Evolutionary conservation across 2,329 filamentous ascomycete genomes (phyloP).

Genomic region (Fusarium sp.): DNA sequence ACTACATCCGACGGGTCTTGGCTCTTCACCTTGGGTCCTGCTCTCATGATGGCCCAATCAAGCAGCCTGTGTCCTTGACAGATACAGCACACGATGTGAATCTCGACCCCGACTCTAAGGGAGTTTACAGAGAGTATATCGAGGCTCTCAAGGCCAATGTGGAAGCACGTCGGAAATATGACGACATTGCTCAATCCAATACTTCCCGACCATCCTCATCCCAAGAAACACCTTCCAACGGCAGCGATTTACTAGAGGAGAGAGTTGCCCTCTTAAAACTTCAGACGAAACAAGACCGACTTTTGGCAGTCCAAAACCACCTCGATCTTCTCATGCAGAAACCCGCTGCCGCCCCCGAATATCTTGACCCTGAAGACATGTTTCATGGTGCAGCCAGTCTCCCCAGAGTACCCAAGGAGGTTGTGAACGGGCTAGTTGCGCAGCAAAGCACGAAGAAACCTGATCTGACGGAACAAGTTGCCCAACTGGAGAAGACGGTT

Average conservation of each 20-base stretch:
- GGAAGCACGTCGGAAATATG: slow-evolving; percentile 59
- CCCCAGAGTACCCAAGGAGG: slow-evolving; percentile 60
- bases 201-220: slow-evolving; percentile 31
- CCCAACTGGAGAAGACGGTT: slow-evolving; percentile 64
- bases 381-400: slow-evolving; percentile 55
- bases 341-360: slow-evolving; percentile 59
- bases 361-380: slow-evolving; percentile 59
- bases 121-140: slow-evolving; percentile 63
- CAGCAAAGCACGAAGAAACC: slow-evolving; percentile 51
- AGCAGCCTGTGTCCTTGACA: slow-evolving; percentile 58
- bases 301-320: slow-evolving; percentile 60
- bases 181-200: slow-evolving; percentile 46
- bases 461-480: slow-evolving; percentile 58
- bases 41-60: slow-evolving; percentile 53
- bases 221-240: slow-evolving; percentile 24
- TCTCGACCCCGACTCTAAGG: slow-evolving; percentile 52
- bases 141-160: slow-evolving; percentile 62
- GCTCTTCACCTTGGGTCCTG: slow-evolving; percentile 61
- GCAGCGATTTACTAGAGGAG: slow-evolving; percentile 52
- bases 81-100: slow-evolving; percentile 50
- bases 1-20: slow-evolving; percentile 63
- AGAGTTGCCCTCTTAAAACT: slow-evolving; percentile 61
- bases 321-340: slow-evolving; percentile 60
- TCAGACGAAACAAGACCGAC: slow-evolving; percentile 59
- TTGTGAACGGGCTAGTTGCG: slow-evolving; percentile 59